Conservation (phyloP, 345 rosid genomes). For the Balakata baccata region DNA sequence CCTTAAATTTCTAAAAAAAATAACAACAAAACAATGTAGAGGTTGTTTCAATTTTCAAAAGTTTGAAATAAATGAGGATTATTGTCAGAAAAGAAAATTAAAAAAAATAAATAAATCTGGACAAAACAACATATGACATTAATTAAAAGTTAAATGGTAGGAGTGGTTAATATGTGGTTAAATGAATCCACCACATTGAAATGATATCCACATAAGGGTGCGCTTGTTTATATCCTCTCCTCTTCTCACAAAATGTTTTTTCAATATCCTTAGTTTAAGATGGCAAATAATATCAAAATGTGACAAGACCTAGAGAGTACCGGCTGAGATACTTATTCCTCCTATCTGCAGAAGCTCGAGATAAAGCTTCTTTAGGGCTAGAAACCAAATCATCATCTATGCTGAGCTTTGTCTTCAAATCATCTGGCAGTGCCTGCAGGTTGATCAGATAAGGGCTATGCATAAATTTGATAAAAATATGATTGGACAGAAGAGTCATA, state of each 20-base stretch:
- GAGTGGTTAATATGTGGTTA: not conserved
- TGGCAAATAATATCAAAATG: conserved; percentile 1
- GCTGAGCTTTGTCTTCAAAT: conserved; percentile 87
- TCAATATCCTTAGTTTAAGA: not conserved
- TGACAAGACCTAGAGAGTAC: conserved; percentile 39
- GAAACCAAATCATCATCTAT: conserved; percentile 80
- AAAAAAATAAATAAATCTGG: not conserved
- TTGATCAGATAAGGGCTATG: conserved; percentile 27
- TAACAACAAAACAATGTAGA: not conserved
- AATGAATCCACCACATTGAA: not conserved
- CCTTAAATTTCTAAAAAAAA: conserved; percentile 2
- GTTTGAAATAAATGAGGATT: not conserved
- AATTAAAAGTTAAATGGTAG: not conserved
- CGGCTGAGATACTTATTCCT: conserved; percentile 86
- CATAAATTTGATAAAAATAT: conserved; percentile 12
- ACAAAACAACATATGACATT: not conserved
- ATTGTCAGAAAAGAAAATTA: not conserved
- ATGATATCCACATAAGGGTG: not conserved
- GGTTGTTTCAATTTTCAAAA: not conserved
- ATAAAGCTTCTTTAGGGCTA: conserved; percentile 97
- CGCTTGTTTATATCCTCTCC: not conserved
- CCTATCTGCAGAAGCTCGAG: conserved; percentile 94
- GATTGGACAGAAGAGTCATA: conserved; percentile 33
- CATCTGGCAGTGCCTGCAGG: conserved; percentile 91
- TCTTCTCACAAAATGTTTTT: not conserved